Evolutionary conservation across 345 rosid genomes (phyloP), one percentile per base, ranked within the genome.

Genomic region (Erysimum cheiranthoides): DNA sequence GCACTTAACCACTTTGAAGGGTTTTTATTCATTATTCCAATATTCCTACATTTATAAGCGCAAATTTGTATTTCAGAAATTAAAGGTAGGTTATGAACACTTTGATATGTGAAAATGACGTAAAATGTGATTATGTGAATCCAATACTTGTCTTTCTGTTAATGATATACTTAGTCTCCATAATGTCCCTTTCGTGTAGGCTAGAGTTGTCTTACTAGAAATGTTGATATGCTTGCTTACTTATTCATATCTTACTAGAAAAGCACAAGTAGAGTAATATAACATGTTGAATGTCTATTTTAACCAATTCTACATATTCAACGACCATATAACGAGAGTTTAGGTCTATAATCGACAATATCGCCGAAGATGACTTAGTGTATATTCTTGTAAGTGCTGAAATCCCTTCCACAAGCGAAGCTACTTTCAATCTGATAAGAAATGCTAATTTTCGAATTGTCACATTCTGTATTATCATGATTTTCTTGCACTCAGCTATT

Each of bases 311-410:
- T n/a, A 43, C 28, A 7, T 21, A 61, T 34, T 52, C 72, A 49
- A 10, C 6, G 32, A 61, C 31, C 54, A 52, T 10, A 61, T 14
- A 8, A 0, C 1, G 17, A 11, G 1, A 45, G 3, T 60, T n/a
- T 5, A 2, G 18, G 80, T 65, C 57, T 60, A 66, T 42, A 78
- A 78, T 40, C 68, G 62, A 40, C 81, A 78, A 13, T 49, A 68
- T 58, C 77, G 77, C 10, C 62, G 68, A 63, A 71, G 81, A 25
- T 77, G n/a, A n/a, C n/a, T n/a, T n/a, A n/a, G n/a, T n/a, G n/a
- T n/a, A n/a, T n/a, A n/a, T n/a, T n/a, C n/a, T n/a, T n/a, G n/a
- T n/a, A n/a, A n/a, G n/a, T n/a, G n/a, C n/a, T n/a, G n/a, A n/a
- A n/a, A n/a, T n/a, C n/a, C n/a, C n/a, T n/a, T n/a, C n/a, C n/a